Base-by-base conservation (phyloP, 2,329 filamentous ascomycete genomes). In the Epichloe brachyelytri region DNA sequence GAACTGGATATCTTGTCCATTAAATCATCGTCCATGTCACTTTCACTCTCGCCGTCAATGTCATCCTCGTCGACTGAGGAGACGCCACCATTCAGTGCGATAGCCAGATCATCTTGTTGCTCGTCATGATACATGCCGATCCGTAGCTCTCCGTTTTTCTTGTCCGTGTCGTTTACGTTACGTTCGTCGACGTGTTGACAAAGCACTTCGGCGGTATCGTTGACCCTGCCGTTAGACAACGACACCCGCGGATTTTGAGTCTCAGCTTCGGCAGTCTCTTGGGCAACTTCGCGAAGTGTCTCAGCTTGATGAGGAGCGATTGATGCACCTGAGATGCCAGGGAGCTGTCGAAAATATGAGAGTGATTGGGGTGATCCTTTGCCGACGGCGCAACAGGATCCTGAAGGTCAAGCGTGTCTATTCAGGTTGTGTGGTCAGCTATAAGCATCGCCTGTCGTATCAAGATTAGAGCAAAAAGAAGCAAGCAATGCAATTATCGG, bases 1-100 rank as follows among this genome's bases (percentile, higher is more conserved):
- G 91, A 97, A 69, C 90, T 97, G 62, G 91, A 97, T 58, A 98
- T 96, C 70, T 93, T 93, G 73, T 97, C 93, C 86, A 95, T 88
- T 82, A 95, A 83, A 68, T 97, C 91, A 69, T 96, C 76, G 63
- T 94, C 89, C 66, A 89, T 71, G 60, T 86, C 79, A 59, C 50
- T 55, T 46, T 80, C 81, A 57, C 79, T 79, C 59, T 85, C 81
- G 56, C 80, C 79, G 59, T 85, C 78, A 61, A 80, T 70, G 56
- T 87, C 82, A 46, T 77, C 80, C 56, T 85, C 82, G 58, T 79
- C 76, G 45, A 65, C 68, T 43, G 73, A 71, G 46, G 72, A 70
- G 56, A 70, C 57, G 56, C 76, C 77, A 54, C 78, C 80, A 67
- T 83, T 82, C 59, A 82, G 79, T 57, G 79, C 77, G 54, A 80